Conservation (phyloP, 2,329 filamentous ascomycete species). For the Cytospora mali region DNA sequence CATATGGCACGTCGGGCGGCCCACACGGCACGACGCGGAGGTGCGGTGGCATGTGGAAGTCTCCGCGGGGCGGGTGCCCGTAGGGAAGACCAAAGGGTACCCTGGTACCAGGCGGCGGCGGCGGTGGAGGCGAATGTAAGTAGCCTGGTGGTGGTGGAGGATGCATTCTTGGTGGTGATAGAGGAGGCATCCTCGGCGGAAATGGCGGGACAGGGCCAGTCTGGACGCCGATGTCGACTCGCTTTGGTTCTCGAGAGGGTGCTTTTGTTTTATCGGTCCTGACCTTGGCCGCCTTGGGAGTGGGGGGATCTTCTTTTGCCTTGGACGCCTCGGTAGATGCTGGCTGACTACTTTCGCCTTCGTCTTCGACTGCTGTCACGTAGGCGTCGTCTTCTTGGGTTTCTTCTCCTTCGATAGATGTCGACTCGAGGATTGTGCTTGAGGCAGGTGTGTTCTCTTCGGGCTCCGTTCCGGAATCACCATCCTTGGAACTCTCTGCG, state of each 20-base stretch:
- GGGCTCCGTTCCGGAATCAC: constrained; percentile 25
- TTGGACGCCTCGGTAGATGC: constrained; percentile 7
- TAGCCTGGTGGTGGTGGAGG: constrained; percentile 1
- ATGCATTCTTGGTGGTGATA: background rate
- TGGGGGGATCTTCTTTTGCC: background rate
- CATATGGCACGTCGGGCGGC: background rate
- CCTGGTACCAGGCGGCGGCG: constrained; percentile 17
- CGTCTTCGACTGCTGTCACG: constrained; percentile 15
- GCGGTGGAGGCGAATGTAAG: constrained; percentile 8
- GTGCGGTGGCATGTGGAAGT: constrained; percentile 10
- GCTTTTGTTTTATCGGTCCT: background rate
- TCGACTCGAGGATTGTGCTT: constrained; percentile 11
- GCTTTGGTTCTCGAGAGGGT: background rate
- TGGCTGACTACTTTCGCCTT: constrained; percentile 7
- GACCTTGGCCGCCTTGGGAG: constrained; percentile 8
- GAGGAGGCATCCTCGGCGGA: background rate
- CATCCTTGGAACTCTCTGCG: background rate
- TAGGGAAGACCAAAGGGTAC: constrained; percentile 15
- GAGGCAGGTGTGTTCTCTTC: constrained; percentile 29
- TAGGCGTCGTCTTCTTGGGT: constrained; percentile 24
- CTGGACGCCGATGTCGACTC: constrained; percentile 26
- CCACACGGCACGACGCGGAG: constrained; percentile 1
- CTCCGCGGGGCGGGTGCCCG: constrained; percentile 1
- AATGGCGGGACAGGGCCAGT: constrained; percentile 16
- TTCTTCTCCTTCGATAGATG: constrained; percentile 6